Base-by-base conservation (phyloP, 257 asterid species). In the Solanum bukasovii region DNA sequence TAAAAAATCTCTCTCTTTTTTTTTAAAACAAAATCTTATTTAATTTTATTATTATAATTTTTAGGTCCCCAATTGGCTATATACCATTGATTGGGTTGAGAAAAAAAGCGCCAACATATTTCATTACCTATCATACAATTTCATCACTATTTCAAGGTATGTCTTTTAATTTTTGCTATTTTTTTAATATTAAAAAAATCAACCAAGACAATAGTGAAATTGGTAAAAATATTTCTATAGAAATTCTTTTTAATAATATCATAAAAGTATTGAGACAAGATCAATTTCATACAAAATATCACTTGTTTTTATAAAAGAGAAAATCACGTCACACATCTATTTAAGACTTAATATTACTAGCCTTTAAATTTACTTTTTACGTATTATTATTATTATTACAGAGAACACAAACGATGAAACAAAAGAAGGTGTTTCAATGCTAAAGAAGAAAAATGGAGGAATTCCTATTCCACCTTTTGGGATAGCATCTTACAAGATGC, bases 51-150 rank as follows among this genome's bases (percentile, higher is more conserved):
- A 33, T 33, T 72, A 18, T 72, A 13, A 33, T 72, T 33, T 6
- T 70, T 27, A 84, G 99, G 99, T 91, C 93, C 86, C 98, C 98
- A 5, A 95, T 95, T 70, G 94, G 93, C 85, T 94, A 94, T 84
- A 93, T 95, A 88, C 99, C 98, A 2, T 88, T 91, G 2, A 93
- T 92, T 68, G 87, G 94, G 25, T 87, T 70, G 3, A 13, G 10
- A 3, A 70, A 13, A 13, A 29, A 7, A 0, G 6, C 7, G 23
- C 9, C 38, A 6, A 70, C 77, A 6, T 29, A 29, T 29, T 70
- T 70, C 38, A 34, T 70, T 5, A 70, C 77, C 4, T 70, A 70
- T 70, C 77, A 70, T 70, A 70, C 77, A 4, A 13, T 29, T 1
- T 70, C 77, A 70, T 13, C 77, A 29, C 1, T 13, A 70, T 70